Conservation (phyloP, 1,284 basidiomycete species). For the Ceratobasidium sp. region DNA sequence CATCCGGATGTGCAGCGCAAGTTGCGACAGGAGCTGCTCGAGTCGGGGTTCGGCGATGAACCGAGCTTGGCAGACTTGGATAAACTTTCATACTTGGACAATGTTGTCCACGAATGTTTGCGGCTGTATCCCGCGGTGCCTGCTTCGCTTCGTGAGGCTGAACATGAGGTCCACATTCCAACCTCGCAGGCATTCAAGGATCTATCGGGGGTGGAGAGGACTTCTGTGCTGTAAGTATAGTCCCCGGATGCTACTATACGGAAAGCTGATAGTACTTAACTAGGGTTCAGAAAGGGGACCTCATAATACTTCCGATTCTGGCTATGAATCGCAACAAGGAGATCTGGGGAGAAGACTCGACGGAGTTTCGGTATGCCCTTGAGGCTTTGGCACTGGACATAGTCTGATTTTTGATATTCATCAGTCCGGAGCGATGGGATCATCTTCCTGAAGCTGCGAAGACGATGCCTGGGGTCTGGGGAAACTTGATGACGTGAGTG, state of each 20-base stretch:
- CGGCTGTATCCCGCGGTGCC: slow-evolving; percentile 37
- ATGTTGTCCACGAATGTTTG: slow-evolving; percentile 44
- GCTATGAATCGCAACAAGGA: slow-evolving; percentile 43
- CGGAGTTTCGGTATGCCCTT: slow-evolving; percentile 55
- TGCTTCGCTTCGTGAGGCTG: slow-evolving; percentile 35
- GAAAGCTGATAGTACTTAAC: not conserved
- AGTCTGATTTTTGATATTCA: slow-evolving; percentile 43
- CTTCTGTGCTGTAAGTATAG: slow-evolving; percentile 35
- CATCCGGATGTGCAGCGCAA: slow-evolving; percentile 59
- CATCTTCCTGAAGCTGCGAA: slow-evolving; percentile 61
- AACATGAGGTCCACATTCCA: slow-evolving; percentile 44
- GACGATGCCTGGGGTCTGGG: slow-evolving; percentile 69
- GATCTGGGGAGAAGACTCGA: slow-evolving; percentile 58
- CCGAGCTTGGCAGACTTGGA: slow-evolving; percentile 45
- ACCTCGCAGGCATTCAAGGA: slow-evolving; percentile 36
- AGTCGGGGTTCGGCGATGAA: slow-evolving; percentile 50
- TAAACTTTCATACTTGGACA: slow-evolving; percentile 45
- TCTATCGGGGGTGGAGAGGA: slow-evolving; percentile 23
- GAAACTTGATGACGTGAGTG: slow-evolving; percentile 66
- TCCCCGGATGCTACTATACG: not conserved
- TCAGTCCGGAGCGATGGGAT: slow-evolving; percentile 69
- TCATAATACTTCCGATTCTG: slow-evolving; percentile 36
- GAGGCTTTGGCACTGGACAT: slow-evolving; percentile 59
- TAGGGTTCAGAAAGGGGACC: slow-evolving; percentile 41
- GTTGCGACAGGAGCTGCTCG: slow-evolving; percentile 59